Conservation (phyloP, 331 rosid species). For the Rhamnella rubrinervis region DNA sequence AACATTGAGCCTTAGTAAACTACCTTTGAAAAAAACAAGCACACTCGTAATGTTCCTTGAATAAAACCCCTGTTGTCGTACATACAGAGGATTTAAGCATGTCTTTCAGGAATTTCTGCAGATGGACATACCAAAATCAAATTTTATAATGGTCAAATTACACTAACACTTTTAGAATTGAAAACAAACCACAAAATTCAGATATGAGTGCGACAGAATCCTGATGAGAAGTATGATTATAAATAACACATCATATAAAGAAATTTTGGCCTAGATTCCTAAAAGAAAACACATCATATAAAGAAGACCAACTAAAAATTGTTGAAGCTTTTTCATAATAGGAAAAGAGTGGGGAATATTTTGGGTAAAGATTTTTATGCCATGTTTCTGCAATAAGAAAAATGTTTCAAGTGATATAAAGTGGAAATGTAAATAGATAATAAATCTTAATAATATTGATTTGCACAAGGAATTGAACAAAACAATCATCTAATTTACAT, state of each 20-base stretch:
- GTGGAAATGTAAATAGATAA: not conserved
- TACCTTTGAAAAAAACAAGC: too few species aligned
- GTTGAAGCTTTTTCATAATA: conserved; percentile 53
- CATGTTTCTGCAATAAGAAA: conserved; percentile 56
- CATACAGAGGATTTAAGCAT: too few species aligned
- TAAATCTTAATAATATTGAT: not conserved
- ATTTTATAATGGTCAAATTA: too few species aligned
- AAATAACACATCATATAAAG: conserved; percentile 2
- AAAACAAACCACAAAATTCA: too few species aligned
- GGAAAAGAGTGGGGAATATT: conserved; percentile 65
- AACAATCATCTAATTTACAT: too few species aligned
- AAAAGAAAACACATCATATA: conserved; percentile 28
- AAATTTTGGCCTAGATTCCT: conserved; percentile 87
- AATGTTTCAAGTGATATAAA: not conserved
- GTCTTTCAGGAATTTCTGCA: too few species aligned
- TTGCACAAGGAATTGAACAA: not conserved
- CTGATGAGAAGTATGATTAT: conserved; percentile 17
- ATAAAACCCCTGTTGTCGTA: too few species aligned
- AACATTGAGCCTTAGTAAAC: too few species aligned
- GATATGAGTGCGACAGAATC: conserved; percentile 13
- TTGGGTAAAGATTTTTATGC: conserved; percentile 60
- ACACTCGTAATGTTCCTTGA: too few species aligned
- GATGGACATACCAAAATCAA: too few species aligned
- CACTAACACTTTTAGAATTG: too few species aligned
- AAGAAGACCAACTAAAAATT: conserved; percentile 40